Evolutionary conservation across 306 rosid genomes (phyloP).

Genomic region (Acmispon strigosus): DNA sequence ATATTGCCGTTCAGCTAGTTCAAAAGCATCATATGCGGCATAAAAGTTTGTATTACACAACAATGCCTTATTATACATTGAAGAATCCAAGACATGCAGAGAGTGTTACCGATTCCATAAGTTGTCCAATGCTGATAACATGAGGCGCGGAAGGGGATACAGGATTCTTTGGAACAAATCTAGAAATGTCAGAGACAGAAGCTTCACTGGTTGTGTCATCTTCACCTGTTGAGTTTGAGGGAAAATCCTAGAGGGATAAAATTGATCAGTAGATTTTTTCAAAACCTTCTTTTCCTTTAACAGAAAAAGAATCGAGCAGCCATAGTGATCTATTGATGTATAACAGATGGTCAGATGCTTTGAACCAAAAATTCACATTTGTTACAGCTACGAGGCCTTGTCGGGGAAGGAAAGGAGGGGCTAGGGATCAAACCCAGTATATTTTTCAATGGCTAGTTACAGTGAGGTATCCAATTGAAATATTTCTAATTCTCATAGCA

Average conservation of each 20-base stretch:
- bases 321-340: not conserved
- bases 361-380: not conserved
- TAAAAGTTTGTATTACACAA: not conserved
- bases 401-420: not conserved
- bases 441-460: not conserved
- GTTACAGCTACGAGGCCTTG: not conserved
- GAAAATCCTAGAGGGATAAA: slow-evolving; percentile 53
- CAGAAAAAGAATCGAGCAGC: not conserved
- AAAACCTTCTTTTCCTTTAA: not conserved
- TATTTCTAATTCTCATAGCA: not conserved
- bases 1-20: no score
- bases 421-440: not conserved
- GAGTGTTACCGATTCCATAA: slow-evolving; percentile 72
- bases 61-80: not conserved
- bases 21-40: no score
- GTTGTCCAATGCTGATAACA: slow-evolving; percentile 88
- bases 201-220: slow-evolving; percentile 81
- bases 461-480: not conserved
- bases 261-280: not conserved
- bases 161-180: slow-evolving; percentile 63
- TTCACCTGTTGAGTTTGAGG: slow-evolving; percentile 48
- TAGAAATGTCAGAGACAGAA: slow-evolving; percentile 66
- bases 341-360: not conserved
- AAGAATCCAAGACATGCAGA: not conserved
- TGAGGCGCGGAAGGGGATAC: slow-evolving; percentile 50